Conservation (phyloP, 768 basidiomycete species). For the Heimioporus sp. region DNA sequence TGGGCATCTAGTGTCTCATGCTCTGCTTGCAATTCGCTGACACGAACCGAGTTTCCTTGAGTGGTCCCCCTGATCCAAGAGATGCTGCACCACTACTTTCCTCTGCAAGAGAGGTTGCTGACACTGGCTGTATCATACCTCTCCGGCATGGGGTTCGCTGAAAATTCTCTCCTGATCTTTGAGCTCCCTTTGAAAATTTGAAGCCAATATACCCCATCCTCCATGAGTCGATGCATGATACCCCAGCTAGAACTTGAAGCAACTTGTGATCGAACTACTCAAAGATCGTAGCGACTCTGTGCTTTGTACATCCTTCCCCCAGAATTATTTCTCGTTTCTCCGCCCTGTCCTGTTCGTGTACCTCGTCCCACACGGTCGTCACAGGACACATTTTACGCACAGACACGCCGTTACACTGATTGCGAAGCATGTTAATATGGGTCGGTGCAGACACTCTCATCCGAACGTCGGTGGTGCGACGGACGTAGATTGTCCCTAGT, state of each 20-base stretch:
- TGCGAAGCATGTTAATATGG: conserved; percentile 3
- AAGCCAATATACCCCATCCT: neutral
- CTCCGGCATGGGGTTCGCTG: neutral
- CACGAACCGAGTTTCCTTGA: neutral
- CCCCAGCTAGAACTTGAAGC: neutral
- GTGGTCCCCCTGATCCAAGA: neutral
- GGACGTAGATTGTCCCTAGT: conserved; percentile 4
- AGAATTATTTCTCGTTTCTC: neutral
- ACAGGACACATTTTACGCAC: conserved; percentile 2
- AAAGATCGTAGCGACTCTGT: neutral
- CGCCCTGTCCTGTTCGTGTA: neutral
- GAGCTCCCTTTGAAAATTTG: conserved; percentile 3
- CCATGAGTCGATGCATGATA: neutral
- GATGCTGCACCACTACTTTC: neutral
- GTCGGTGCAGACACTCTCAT: neutral
- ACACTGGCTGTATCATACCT: neutral
- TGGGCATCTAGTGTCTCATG: neutral
- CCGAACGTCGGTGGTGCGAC: conserved; percentile 4
- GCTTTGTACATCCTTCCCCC: neutral
- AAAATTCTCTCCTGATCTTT: neutral
- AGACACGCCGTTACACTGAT: neutral
- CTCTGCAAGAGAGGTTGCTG: conserved; percentile 1
- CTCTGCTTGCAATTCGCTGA: neutral
- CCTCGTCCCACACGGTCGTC: conserved; percentile 12
- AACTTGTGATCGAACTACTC: conserved; percentile 2